Base-by-base conservation (phyloP, 2,329 filamentous ascomycete species). In the Albifimbria verrucaria region DNA sequence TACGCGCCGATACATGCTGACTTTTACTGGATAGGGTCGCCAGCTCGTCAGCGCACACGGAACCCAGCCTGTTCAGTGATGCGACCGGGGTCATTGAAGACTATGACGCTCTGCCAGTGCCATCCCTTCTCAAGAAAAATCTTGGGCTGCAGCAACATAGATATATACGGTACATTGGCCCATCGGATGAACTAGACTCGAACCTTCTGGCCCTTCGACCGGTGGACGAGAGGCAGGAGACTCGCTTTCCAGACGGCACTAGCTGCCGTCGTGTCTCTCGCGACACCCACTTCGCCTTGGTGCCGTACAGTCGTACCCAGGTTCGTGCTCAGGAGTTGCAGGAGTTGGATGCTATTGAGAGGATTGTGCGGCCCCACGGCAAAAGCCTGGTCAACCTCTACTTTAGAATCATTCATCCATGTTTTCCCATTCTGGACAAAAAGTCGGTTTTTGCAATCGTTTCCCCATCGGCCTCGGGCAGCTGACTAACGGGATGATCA, bases 321-420 rank as follows among this genome's bases (percentile, higher is more conserved):
- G 60, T 59, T 1, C 44, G 44, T 17, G 22, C 44, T 6, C 44
- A 47, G n/a, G 44, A 47, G 23, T 15, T 47, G 12, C 44, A 47
- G 23, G 44, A 47, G 11, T 17, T 47, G 22, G 63, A 73, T 53
- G 75, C 78, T 32, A 77, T 87, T 54, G 83, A 87, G 66, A 72
- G 75, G 39, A 75, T 81, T 52, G 79, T 88, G 20, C 74, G 76
- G 22, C 79, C 82, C 11, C 78, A 86, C 63, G 85, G 84, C 6
- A 75, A 77, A 48, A 75, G 77, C 41, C 70, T 88, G 49, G 75
- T 88, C 53, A 79, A 83, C 57, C 73, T 87, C 26, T 88, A 85
- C 69, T 87, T 85, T 65, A 68, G 76, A n/a, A 76, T 79, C 44
- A 74, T 82, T 10, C 79, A 81, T 53, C 79, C 78, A 1, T 74